Base-by-base conservation (phyloP, 2,329 filamentous ascomycete species). In the Nigrospora osmanthi region DNA sequence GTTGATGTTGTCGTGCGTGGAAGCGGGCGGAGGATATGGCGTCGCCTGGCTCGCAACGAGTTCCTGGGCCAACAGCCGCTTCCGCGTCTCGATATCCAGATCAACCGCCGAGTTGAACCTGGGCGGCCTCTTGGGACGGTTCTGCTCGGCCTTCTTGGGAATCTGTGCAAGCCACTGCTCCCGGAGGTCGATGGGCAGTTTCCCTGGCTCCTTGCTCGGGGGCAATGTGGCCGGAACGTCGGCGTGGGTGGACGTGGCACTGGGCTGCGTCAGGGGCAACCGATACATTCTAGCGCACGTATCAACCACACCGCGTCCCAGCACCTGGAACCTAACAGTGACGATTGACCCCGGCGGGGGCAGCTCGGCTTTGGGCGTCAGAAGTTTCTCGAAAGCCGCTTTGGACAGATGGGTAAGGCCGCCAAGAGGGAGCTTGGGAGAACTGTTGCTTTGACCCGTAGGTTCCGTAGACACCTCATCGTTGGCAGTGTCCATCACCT, bases 281-380 rank as follows among this genome's bases (percentile, higher is more conserved):
- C 87, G 83, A 65, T 97, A 98, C 52, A 97, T 82, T 33, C 93
- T 80, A 4, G 91, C 88, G 60, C 85, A 87, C 3, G 80, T 68
- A 0, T 68, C 72, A 4, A 83, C 86, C 1, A 84, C 77, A 23
- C 93, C 91, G 45, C 88, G 81, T 35, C 75, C 71, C 10, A 85
- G 60, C 38, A 93, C 72, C 1, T 71, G 80, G 44, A 97, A 70
- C 41, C 76, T 78, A 38, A 90, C 75, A 0, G 80, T 84, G 43
- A 83, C 67, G 34, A 80, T 53, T 16, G 68, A 60, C 42, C 69
- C 62, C 11, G 56, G 46, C 0, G 66, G 64, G 5, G 65, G 59
- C 0, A 53, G 42, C 4, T 55, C 45, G 11, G 52, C 45, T n/a
- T 46, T 36, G 15, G 49, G 48, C 23, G 55, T 31, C 42, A 65